These are phyloP conservation scores for Leccinum broughii DNA, from an alignment of 768 basidiomycete species.

Conservation along the genomic window DNA sequence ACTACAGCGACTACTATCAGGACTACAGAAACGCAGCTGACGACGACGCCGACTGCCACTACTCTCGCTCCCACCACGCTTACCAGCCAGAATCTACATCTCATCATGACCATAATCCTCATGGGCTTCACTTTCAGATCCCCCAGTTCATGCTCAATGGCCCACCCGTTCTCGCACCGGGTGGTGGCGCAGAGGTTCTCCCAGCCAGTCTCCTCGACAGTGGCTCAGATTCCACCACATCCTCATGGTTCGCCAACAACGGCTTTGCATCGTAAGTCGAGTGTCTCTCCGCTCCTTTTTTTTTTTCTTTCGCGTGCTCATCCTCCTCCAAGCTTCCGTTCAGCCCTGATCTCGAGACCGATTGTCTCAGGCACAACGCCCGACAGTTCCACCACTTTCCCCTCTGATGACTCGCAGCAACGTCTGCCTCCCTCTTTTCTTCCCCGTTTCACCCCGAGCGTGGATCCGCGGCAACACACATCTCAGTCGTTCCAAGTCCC, in stretches of 20 bases:
- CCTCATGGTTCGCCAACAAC: conserved; percentile 53
- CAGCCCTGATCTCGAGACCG: conserved; percentile 21
- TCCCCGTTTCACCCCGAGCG: conserved; percentile 1
- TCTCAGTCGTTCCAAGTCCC: conserved; percentile 6
- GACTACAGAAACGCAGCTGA: conserved; percentile 10
- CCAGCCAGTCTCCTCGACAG: conserved; percentile 42
- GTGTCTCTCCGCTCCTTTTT: too few relatives aligned
- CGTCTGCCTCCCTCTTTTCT: neutral
- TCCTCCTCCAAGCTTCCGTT: conserved; percentile 23
- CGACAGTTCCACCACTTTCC: neutral
- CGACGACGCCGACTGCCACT: conserved; percentile 18
- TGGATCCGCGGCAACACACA: conserved; percentile 6
- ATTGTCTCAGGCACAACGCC: neutral
- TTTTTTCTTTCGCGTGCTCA: conserved; percentile 14
- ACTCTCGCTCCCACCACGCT: neutral
- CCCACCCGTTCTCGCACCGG: conserved; percentile 61
- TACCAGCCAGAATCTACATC: conserved; percentile 3
- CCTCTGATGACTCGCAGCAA: conserved; percentile 9
- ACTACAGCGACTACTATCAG: conserved; percentile 14
- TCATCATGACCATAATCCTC: conserved; percentile 14
- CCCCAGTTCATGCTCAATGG: conserved; percentile 63
- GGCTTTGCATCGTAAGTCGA: conserved; percentile 38
- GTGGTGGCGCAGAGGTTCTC: conserved; percentile 76
- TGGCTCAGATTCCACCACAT: conserved; percentile 28
- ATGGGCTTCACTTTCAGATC: conserved; percentile 54